Percentiles rank a stretch among this genome's conserved stretches.
Conservation (phyloP, 495 filamentous ascomycete species). For the Physcia stellaris region DNA sequence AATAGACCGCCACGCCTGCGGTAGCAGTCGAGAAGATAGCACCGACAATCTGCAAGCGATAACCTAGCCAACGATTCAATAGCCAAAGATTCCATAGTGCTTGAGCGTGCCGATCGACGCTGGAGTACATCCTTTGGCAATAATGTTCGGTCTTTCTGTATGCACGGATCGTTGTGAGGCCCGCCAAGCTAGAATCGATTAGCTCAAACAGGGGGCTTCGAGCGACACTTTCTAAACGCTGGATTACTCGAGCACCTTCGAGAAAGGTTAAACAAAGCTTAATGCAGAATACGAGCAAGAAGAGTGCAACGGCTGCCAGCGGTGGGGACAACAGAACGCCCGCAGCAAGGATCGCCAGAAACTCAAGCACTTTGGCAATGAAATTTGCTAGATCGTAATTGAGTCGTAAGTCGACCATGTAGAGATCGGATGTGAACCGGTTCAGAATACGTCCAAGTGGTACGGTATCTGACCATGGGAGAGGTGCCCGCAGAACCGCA, state of each 20-base stretch:
- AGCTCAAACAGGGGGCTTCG: constrained; percentile 70
- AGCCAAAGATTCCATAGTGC: constrained; percentile 55
- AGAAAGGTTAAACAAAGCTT: constrained; percentile 46
- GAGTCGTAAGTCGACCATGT: constrained; percentile 27
- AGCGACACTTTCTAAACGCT: constrained; percentile 58
- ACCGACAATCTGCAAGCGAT: constrained; percentile 49
- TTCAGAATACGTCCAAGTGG: constrained; percentile 38
- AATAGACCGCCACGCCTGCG: constrained; percentile 21
- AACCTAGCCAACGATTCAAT: constrained; percentile 62
- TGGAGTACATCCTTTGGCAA: constrained; percentile 48
- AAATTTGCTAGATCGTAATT: constrained; percentile 26
- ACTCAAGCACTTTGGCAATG: constrained; percentile 13
- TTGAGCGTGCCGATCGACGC: constrained; percentile 49
- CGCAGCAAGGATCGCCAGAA: constrained; percentile 23
- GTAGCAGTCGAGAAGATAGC: constrained; percentile 45
- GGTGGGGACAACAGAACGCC: constrained; percentile 21
- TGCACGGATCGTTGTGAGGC: constrained; percentile 62
- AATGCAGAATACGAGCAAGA: constrained; percentile 30
- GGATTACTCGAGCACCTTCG: constrained; percentile 55
- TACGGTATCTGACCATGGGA: constrained; percentile 35
- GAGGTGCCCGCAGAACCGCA: constrained; percentile 32
- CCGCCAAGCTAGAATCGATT: constrained; percentile 55
- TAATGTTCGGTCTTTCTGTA: constrained; percentile 53
- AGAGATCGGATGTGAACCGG: constrained; percentile 34
- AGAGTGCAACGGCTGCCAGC: constrained; percentile 18